Conservation (phyloP, 768 basidiomycete genomes). For the Lactifluus subvellereus region DNA sequence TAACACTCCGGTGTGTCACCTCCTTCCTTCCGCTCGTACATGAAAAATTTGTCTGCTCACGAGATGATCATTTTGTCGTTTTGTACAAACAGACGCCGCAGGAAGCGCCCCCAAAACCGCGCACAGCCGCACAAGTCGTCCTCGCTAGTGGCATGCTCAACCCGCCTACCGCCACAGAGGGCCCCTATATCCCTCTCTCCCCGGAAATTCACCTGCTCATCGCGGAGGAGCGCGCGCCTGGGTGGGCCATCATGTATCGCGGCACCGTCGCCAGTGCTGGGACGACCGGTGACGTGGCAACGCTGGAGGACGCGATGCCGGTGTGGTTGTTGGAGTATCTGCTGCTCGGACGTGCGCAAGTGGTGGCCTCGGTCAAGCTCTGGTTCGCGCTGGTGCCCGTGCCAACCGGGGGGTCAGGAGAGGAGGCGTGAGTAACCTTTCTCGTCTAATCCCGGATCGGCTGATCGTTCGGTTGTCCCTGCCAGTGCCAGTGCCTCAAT, state of each 20-base stretch:
- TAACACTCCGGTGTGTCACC: not conserved
- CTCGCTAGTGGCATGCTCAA: constrained; percentile 47
- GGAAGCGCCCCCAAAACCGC: constrained; percentile 29
- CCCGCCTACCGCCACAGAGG: constrained; percentile 68
- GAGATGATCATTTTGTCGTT: constrained; percentile 22
- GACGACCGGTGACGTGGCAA: constrained; percentile 37
- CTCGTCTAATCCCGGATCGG: not conserved
- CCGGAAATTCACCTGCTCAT: constrained; percentile 63
- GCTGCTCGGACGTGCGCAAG: constrained; percentile 55
- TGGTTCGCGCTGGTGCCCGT: constrained; percentile 88
- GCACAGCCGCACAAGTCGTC: constrained; percentile 50
- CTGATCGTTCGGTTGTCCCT: not conserved
- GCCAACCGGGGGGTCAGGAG: constrained; percentile 49
- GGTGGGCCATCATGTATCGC: constrained; percentile 74
- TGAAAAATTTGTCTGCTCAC: not conserved
- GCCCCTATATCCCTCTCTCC: constrained; percentile 58
- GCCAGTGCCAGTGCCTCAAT: constrained; percentile 52
- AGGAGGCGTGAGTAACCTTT: constrained; percentile 54
- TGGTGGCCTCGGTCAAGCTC: constrained; percentile 59
- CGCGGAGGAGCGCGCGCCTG: constrained; percentile 71
- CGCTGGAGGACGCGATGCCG: constrained; percentile 75
- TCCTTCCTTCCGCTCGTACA: not conserved
- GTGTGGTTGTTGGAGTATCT: constrained; percentile 87
- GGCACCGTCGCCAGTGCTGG: constrained; percentile 57
- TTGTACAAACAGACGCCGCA: not conserved